A percentile compares a stretch with the other conserved stretches of the same genome.
Conservation (phyloP, 169 alveolate genomes). For the Toxoplasma gondii region DNA sequence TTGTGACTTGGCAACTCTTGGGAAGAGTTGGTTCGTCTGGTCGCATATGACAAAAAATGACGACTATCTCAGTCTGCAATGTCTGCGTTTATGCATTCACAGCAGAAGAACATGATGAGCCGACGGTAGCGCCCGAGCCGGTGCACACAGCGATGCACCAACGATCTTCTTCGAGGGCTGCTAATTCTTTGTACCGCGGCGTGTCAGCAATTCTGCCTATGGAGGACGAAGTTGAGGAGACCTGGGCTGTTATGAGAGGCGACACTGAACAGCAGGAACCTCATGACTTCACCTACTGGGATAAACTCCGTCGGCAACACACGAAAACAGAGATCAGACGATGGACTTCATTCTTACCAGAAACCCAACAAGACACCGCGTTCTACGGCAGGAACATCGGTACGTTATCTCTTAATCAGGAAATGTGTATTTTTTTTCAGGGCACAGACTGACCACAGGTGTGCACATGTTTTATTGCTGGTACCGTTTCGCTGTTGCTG, state of each 20-base stretch:
- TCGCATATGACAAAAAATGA: too few species aligned
- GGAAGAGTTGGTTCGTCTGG: too few species aligned
- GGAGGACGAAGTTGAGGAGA: neutral
- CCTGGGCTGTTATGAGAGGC: neutral
- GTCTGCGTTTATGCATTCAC: neutral
- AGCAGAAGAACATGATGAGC: neutral
- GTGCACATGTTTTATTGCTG: too few species aligned
- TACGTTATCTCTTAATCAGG: neutral
- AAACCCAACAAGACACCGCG: conserved; percentile 33
- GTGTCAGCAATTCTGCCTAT: conserved; percentile 17
- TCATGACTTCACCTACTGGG: conserved; percentile 52
- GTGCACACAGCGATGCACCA: neutral
- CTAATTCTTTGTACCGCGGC: neutral
- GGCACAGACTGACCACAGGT: too few species aligned
- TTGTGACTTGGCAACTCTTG: too few species aligned
- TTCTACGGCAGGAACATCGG: conserved; percentile 36
- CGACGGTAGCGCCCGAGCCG: neutral
- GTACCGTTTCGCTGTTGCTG: too few species aligned
- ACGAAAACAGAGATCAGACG: conserved; percentile 45
- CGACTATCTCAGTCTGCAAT: neutral
- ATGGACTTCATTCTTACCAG: conserved; percentile 25
- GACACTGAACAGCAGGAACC: neutral
- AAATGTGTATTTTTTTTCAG: neutral
- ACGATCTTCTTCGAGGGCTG: neutral
- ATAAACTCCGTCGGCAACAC: conserved; percentile 34